These are phyloP conservation scores for Lactuca sativa DNA, from an alignment of 129 eudicot species.

Conservation along the genomic window DNA sequence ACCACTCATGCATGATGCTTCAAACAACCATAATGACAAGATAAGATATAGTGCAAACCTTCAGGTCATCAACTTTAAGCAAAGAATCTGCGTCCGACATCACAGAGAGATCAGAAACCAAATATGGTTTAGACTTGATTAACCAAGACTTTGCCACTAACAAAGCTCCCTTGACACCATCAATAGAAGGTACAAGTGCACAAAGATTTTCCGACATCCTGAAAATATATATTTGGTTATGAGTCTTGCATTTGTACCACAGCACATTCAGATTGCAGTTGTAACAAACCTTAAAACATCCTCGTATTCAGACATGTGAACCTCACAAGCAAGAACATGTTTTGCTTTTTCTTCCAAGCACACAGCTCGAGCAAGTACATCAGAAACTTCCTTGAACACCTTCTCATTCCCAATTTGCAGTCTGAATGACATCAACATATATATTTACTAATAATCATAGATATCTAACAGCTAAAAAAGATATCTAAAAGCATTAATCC, in stretches of 20 bases:
- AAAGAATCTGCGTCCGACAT: slow-evolving; percentile 41
- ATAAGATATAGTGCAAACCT: slow-evolving; percentile 43
- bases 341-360: slow-evolving; percentile 82
- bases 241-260: neutral
- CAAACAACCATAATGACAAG: neutral
- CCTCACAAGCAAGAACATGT: slow-evolving; percentile 53
- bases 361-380: slow-evolving; percentile 49
- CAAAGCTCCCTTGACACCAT: slow-evolving; percentile 59
- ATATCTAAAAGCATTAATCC: slow-evolving; percentile 16
- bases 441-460: slow-evolving; percentile 7
- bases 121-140: slow-evolving; percentile 56
- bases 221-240: slow-evolving; percentile 15
- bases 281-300: slow-evolving; percentile 62
- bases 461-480: slow-evolving; percentile 1
- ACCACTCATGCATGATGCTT: slow-evolving; percentile 12
- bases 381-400: slow-evolving; percentile 55
- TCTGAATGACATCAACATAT: slow-evolving; percentile 42
- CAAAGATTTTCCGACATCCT: slow-evolving; percentile 76
- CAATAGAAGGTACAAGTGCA: slow-evolving; percentile 67
- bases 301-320: slow-evolving; percentile 67
- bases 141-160: slow-evolving; percentile 71
- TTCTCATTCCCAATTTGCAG: slow-evolving; percentile 75
- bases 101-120: slow-evolving; percentile 30
- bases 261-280: slow-evolving; percentile 4
- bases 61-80: slow-evolving; percentile 52